Evolutionary conservation across 768 basidiomycete species (phyloP).

Genomic region (Lanmaoa rubissima): DNA sequence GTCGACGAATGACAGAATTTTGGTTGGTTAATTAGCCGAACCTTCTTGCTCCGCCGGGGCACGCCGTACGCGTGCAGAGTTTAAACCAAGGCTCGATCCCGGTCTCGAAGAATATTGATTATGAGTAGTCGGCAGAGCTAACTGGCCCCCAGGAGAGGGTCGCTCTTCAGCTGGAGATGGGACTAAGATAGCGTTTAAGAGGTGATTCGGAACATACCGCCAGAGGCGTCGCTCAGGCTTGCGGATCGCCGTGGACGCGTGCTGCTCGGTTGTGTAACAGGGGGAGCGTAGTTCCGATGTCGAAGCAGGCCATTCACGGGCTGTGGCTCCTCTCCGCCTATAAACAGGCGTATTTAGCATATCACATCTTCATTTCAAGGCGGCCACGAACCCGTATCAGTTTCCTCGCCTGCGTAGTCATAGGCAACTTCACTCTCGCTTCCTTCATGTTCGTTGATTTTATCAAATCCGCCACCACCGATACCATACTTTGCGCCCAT

Average conservation of each 20-base stretch:
- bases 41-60: constrained; percentile 47
- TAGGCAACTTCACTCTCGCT: constrained; percentile 40
- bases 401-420: constrained; percentile 35
- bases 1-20: background rate
- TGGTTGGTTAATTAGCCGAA: constrained; percentile 18
- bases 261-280: constrained; percentile 38
- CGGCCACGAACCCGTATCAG: constrained; percentile 37
- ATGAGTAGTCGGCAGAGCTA: constrained; percentile 18
- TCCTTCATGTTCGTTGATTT: constrained; percentile 45
- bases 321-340: constrained; percentile 33
- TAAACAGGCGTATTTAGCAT: constrained; percentile 24
- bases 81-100: constrained; percentile 44
- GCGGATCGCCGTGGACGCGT: constrained; percentile 73
- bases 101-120: constrained; percentile 36
- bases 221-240: constrained; percentile 65
- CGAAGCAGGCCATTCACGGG: constrained; percentile 23
- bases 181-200: constrained; percentile 27
- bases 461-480: constrained; percentile 39
- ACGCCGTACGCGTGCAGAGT: constrained; percentile 37
- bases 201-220: constrained; percentile 24
- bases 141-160: constrained; percentile 20
- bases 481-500: constrained; percentile 38
- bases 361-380: constrained; percentile 9
- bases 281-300: constrained; percentile 27
- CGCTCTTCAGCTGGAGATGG: constrained; percentile 29